A percentile compares a stretch with the other conserved stretches of the same genome.
phyloP scores from a whole-genome alignment of 495 filamentous ascomycete genomes.

The Podospora conica region DNA sequence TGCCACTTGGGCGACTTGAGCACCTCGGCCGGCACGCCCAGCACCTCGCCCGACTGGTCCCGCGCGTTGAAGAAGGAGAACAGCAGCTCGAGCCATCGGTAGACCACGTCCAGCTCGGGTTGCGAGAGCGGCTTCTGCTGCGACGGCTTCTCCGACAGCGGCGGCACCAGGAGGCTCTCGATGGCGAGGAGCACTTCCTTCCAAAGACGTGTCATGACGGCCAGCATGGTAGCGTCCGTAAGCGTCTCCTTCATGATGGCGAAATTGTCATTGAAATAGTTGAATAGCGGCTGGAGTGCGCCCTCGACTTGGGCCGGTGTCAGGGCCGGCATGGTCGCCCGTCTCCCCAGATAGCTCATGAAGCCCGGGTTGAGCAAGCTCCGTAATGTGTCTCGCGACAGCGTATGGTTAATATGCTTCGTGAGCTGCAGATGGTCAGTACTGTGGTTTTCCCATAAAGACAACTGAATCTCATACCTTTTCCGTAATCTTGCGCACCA shows the following conservation, averaged over 20 bases:
- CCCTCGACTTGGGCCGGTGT: conserved; percentile 69
- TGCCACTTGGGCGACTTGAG: conserved; percentile 97
- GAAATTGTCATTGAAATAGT: conserved; percentile 98
- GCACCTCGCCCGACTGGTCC: conserved; percentile 81
- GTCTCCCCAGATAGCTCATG: conserved; percentile 68
- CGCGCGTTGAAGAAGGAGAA: conserved; percentile 92
- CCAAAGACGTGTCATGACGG: conserved; percentile 97
- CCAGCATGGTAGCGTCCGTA: conserved; percentile 86
- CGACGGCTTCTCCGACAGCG: conserved; percentile 91
- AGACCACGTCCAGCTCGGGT: conserved; percentile 90
- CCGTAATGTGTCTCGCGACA: conserved; percentile 75
- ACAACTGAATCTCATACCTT: conserved; percentile 58
- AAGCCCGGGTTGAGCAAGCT: conserved; percentile 67
- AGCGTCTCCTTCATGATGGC: conserved; percentile 97
- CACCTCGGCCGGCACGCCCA: conserved; percentile 84
- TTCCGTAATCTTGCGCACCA: conserved; percentile 96
- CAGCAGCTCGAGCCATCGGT: conserved; percentile 87
- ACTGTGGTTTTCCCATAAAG: not conserved
- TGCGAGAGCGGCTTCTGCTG: conserved; percentile 79
- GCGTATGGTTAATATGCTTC: conserved; percentile 82
- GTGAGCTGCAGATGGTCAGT: conserved; percentile 59
- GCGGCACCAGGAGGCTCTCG: conserved; percentile 85
- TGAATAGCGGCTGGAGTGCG: conserved; percentile 82
- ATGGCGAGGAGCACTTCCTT: conserved; percentile 93
- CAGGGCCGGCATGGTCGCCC: conserved; percentile 48